Conservation (phyloP, 495 filamentous ascomycete species). For the Penicillium paradoxum region DNA sequence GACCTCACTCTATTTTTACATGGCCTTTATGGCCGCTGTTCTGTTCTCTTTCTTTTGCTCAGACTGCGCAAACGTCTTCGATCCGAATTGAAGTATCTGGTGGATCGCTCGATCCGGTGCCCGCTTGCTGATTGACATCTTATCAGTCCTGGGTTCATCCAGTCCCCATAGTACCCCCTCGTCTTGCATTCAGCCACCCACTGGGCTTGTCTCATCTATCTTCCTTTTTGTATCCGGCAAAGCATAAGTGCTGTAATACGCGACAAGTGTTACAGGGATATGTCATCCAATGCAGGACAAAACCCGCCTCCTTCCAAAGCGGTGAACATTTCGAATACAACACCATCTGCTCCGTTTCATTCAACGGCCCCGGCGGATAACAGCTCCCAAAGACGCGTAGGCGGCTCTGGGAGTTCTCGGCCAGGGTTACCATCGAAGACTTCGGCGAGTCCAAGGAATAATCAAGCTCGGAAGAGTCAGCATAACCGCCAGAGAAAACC, state of each 20-base stretch:
- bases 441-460: constrained; percentile 57
- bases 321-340: constrained; percentile 35
- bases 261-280: constrained; percentile 19
- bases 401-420: constrained; percentile 60
- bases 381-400: constrained; percentile 57
- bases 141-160: constrained; percentile 6
- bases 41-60: not conserved
- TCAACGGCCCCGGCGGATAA: constrained; percentile 32
- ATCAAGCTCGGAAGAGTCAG: constrained; percentile 68
- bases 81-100: not conserved
- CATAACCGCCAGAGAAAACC: constrained; percentile 59
- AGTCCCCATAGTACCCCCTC: constrained; percentile 1
- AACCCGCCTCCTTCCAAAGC: constrained; percentile 42
- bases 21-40: not conserved
- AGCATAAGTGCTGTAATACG: not conserved
- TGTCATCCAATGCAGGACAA: constrained; percentile 48
- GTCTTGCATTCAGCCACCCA: not conserved
- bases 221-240: not conserved
- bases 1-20: constrained; percentile 1
- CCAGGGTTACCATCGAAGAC: constrained; percentile 53
- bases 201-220: not conserved
- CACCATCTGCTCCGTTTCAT: constrained; percentile 38
- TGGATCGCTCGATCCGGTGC: not conserved
- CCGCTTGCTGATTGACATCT: constrained; percentile 8
- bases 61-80: not conserved